Conservation (phyloP, 164 flowering plant genomes). For the Sextonia rubra region DNA sequence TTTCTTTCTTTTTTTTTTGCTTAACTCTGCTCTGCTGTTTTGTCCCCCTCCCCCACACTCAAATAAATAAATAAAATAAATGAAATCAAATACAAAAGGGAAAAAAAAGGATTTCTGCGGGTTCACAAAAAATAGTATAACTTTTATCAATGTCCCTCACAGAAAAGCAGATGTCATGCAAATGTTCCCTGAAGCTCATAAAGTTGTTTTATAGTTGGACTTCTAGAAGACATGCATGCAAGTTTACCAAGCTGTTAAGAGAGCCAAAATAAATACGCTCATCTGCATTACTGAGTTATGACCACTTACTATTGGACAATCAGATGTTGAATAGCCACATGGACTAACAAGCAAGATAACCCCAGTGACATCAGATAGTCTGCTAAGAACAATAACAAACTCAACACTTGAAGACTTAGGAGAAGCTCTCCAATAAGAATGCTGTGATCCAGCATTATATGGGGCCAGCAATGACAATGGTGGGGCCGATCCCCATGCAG, state of each 20-base stretch:
- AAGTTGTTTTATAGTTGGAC: neutral
- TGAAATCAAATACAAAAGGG: too few relatives aligned
- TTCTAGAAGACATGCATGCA: neutral
- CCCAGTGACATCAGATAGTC: conserved; percentile 80
- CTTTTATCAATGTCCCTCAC: too few relatives aligned
- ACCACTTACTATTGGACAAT: conserved; percentile 65
- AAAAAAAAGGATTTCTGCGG: too few relatives aligned
- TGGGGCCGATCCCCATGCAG: conserved; percentile 81
- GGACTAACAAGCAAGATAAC: conserved; percentile 83
- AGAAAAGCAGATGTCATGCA: too few relatives aligned
- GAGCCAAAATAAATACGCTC: neutral
- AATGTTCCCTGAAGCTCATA: neutral
- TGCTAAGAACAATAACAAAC: conserved; percentile 68
- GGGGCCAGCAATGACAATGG: conserved; percentile 78
- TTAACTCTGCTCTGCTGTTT: too few relatives aligned
- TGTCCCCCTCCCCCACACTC: too few relatives aligned
- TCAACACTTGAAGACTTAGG: conserved; percentile 53
- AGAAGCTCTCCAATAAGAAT: conserved; percentile 87
- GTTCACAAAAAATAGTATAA: too few relatives aligned
- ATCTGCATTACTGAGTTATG: neutral
- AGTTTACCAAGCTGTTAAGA: neutral
- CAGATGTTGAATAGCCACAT: conserved; percentile 81
- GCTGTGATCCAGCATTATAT: conserved; percentile 42
- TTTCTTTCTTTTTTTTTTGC: too few relatives aligned
- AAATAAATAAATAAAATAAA: too few relatives aligned